These are phyloP conservation scores for Termitomyces sp. DNA, from an alignment of 768 basidiomycete species.

Conservation along the genomic window DNA sequence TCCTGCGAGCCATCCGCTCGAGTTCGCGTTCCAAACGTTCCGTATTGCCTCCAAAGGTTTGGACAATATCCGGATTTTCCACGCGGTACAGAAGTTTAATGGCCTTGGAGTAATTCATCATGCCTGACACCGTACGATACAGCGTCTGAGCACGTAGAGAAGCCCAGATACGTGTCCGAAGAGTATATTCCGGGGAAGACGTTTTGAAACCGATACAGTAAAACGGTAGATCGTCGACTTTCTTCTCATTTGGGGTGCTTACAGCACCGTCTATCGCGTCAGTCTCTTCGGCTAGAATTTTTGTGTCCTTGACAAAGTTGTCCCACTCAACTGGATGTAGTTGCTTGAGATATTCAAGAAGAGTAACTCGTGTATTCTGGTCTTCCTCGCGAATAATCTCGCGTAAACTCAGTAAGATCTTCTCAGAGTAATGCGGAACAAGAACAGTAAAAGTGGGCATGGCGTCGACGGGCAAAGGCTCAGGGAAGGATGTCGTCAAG, in stretches of 20 bases:
- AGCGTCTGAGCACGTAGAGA: slow-evolving; percentile 97
- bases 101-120: slow-evolving; percentile 99
- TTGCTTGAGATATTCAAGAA: slow-evolving; percentile 97
- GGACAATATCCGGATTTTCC: slow-evolving; percentile 97
- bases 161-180: slow-evolving; percentile 99
- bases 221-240: slow-evolving; percentile 93
- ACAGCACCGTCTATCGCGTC: slow-evolving; percentile 50
- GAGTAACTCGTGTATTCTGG: slow-evolving; percentile 91
- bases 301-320: slow-evolving; percentile 99
- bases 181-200: slow-evolving; percentile 96
- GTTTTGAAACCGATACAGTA: slow-evolving; percentile 99
- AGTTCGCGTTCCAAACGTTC: slow-evolving; percentile 93
- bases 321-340: slow-evolving; percentile 99
- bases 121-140: slow-evolving; percentile 97
- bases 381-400: slow-evolving; percentile 99
- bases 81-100: slow-evolving; percentile 99
- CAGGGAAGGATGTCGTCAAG: slow-evolving; percentile 91
- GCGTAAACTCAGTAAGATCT: slow-evolving; percentile 91
- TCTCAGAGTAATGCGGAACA: slow-evolving; percentile 98
- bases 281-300: slow-evolving; percentile 93
- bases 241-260: slow-evolving; percentile 70
- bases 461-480: slow-evolving; percentile 92
- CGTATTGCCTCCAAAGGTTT: slow-evolving; percentile 93
- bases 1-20: slow-evolving; percentile 93
- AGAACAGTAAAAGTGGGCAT: slow-evolving; percentile 99